Evolutionary conservation across 495 filamentous ascomycete species (phyloP).

Genomic region (Talaromyces wortmannii): DNA sequence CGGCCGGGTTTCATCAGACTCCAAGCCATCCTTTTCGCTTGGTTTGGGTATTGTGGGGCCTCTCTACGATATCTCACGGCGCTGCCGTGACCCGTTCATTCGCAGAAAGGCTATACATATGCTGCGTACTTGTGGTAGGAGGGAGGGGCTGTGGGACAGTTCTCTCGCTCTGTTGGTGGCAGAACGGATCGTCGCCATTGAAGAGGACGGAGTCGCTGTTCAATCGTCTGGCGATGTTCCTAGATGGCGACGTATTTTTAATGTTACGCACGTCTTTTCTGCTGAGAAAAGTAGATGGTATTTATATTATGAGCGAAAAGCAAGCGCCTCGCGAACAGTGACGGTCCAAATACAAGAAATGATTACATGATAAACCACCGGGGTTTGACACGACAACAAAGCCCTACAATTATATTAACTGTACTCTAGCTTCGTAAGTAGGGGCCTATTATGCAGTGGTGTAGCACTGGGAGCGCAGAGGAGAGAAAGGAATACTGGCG

Average conservation of each 20-base stretch:
- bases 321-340: no score
- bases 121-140: neutral
- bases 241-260: conserved; percentile 3
- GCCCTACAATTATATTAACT: no score
- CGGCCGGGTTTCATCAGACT: neutral
- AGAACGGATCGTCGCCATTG: conserved; percentile 4
- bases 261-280: neutral
- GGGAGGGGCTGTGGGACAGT: conserved; percentile 9
- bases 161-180: neutral
- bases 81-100: conserved; percentile 7
- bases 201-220: conserved; percentile 3
- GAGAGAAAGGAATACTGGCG: no score
- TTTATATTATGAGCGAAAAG: no score
- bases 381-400: no score
- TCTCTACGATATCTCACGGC: conserved; percentile 2
- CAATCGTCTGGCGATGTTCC: neutral
- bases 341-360: no score
- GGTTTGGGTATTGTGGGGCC: neutral
- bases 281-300: no score
- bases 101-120: conserved; percentile 3
- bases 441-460: no score
- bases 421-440: no score
- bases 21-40: neutral
- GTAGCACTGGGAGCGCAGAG: no score
- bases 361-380: no score